A percentile compares a stretch with the other conserved stretches of the same genome.
Evolutionary conservation across 306 rosid species (phyloP).

Genomic region (Oxytropis ochrocephala): DNA sequence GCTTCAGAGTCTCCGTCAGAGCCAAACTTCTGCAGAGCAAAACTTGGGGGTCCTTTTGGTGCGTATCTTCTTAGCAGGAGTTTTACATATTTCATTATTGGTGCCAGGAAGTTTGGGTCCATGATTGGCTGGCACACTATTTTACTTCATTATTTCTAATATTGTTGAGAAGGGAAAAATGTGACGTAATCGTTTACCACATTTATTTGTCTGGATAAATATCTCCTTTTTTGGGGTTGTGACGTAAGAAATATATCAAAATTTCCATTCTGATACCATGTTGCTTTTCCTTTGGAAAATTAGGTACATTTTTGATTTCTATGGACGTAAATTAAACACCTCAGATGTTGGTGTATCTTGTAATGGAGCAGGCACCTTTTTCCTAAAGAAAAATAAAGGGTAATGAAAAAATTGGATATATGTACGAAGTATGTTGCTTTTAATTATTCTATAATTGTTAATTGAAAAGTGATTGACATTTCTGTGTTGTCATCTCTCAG

Average conservation of each 20-base stretch:
- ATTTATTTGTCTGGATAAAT: slow-evolving; percentile 2
- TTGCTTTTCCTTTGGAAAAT: not conserved
- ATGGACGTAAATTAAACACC: slow-evolving; percentile 89
- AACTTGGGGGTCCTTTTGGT: slow-evolving; percentile 90
- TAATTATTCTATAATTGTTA: not conserved
- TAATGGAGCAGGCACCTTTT: slow-evolving; percentile 67
- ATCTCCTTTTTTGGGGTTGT: not conserved
- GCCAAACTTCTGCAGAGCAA: slow-evolving; percentile 47
- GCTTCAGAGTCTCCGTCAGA: slow-evolving; percentile 48
- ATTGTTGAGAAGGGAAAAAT: not conserved
- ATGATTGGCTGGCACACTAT: not conserved
- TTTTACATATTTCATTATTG: not conserved
- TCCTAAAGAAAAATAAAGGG: slow-evolving; percentile 68
- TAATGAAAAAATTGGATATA: slow-evolving; percentile 23
- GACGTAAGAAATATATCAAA: not conserved
- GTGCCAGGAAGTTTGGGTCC: not conserved
- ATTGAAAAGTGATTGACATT: slow-evolving; percentile 3
- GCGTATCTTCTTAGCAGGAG: slow-evolving; percentile 28
- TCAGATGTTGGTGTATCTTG: slow-evolving; percentile 94
- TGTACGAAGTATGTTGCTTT: slow-evolving; percentile 5
- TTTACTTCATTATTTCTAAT: not conserved
- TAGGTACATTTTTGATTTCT: slow-evolving; percentile 86
- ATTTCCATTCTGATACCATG: not conserved
- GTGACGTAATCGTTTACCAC: not conserved
- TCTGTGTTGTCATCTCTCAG: slow-evolving; percentile 28